A percentile compares a stretch with the other conserved stretches of the same genome.
Evolutionary conservation across 495 filamentous ascomycete genomes (phyloP).

Genomic region (Aspergillus panamensis): DNA sequence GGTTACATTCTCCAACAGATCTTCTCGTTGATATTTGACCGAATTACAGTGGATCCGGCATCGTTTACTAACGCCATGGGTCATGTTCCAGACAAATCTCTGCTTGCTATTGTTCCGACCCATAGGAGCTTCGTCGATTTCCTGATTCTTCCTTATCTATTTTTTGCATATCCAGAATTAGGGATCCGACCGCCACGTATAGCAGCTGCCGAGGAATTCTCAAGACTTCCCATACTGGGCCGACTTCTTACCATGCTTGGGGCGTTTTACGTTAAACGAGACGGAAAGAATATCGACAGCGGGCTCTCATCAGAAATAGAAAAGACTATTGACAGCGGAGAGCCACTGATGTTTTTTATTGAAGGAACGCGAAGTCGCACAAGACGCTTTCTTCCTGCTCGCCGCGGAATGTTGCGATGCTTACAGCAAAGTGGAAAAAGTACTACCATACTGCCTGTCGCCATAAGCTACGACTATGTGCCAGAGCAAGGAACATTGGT

Average conservation of each 20-base stretch:
- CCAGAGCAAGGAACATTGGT: not conserved
- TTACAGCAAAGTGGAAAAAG: not conserved
- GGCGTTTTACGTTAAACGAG: not conserved
- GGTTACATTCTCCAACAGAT: not conserved
- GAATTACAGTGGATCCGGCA: not conserved
- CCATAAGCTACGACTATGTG: not conserved
- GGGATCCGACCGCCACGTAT: not conserved
- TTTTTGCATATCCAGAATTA: not conserved
- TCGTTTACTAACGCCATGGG: not conserved
- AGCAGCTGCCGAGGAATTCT: not conserved
- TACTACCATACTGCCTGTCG: not conserved
- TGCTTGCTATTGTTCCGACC: not conserved
- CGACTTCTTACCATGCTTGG: not conserved
- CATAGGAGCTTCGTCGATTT: not conserved
- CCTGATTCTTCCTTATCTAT: not conserved
- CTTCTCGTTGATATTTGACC: not conserved
- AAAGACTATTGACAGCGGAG: not conserved
- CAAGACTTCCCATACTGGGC: not conserved
- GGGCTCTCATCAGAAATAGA: not conserved
- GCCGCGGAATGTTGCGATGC: not conserved
- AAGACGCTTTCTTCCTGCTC: not conserved
- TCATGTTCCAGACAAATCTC: not conserved
- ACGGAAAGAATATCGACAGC: not conserved
- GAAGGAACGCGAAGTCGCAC: not conserved
- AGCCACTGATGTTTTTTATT: not conserved